These are phyloP conservation scores for Sarocladiaceae sp. DNA, from an alignment of 2,329 filamentous ascomycete genomes.

Conservation along the genomic window DNA sequence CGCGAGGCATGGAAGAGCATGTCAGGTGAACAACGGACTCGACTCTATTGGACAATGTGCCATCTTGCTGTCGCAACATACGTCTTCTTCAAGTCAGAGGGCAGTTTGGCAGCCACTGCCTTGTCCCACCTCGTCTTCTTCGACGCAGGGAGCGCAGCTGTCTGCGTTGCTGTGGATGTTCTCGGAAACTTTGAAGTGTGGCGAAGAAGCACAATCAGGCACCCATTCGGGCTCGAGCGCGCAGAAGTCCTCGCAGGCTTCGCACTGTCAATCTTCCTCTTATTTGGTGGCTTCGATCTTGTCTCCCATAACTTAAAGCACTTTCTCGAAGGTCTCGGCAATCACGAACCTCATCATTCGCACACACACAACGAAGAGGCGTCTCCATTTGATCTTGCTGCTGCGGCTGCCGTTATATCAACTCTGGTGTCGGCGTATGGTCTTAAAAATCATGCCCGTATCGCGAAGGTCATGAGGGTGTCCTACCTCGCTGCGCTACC, in stretches of 20 bases:
- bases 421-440: constrained; percentile 84
- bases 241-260: constrained; percentile 94
- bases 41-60: constrained; percentile 85
- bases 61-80: constrained; percentile 80
- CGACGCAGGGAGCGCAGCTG: constrained; percentile 84
- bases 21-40: constrained; percentile 78
- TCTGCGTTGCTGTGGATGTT: constrained; percentile 90
- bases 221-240: constrained; percentile 89
- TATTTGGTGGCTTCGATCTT: constrained; percentile 97
- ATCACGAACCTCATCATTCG: constrained; percentile 68
- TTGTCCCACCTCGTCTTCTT: constrained; percentile 93
- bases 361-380: constrained; percentile 65
- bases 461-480: constrained; percentile 86
- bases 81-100: constrained; percentile 80
- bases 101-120: constrained; percentile 85
- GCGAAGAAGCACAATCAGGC: constrained; percentile 85
- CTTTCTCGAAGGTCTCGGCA: constrained; percentile 62
- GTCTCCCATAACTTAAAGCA: constrained; percentile 93
- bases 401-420: constrained; percentile 74
- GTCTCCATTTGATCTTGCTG: constrained; percentile 77
- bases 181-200: constrained; percentile 97
- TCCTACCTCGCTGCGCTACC: constrained; percentile 78
- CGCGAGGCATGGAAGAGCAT: constrained; percentile 87
- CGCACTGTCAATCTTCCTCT: constrained; percentile 88
- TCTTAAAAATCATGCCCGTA: constrained; percentile 85